Conservation (phyloP, 2,329 filamentous ascomycete genomes). For the Pseudovirgaria hyperparasitica region DNA sequence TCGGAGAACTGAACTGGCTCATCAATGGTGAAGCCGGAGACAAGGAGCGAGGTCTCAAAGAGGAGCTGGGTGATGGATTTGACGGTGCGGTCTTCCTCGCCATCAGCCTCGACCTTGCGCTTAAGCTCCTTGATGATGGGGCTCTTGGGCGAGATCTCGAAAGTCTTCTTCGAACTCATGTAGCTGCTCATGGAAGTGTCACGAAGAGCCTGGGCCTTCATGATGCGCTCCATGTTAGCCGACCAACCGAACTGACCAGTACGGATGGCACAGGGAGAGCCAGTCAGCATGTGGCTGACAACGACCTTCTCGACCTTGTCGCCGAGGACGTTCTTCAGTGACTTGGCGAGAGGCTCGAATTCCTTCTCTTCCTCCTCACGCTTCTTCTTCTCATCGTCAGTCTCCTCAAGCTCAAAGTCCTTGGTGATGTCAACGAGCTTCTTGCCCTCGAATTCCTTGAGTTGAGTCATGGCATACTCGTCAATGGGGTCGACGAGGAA, state of each 20-base stretch:
- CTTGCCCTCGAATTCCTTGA: slow-evolving; percentile 99
- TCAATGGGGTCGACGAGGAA: slow-evolving; percentile 99
- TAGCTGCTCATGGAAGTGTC: slow-evolving; percentile 99
- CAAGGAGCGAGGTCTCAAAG: slow-evolving; percentile 96
- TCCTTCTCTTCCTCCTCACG: slow-evolving; percentile 98
- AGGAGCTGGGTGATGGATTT: slow-evolving; percentile 98
- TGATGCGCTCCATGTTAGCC: slow-evolving; percentile 99
- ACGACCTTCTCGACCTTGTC: slow-evolving; percentile 99
- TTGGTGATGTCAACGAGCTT: slow-evolving; percentile 99
- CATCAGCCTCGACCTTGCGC: slow-evolving; percentile 96
- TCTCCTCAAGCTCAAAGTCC: slow-evolving; percentile 99
- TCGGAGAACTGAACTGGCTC: slow-evolving; percentile 96
- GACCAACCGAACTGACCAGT: slow-evolving; percentile 99
- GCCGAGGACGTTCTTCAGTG: slow-evolving; percentile 96
- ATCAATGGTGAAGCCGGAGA: slow-evolving; percentile 98
- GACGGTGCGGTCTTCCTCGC: slow-evolving; percentile 97
- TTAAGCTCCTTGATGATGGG: slow-evolving; percentile 97
- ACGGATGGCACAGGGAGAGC: slow-evolving; percentile 93
- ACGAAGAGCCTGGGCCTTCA: slow-evolving; percentile 99
- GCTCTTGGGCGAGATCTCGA: slow-evolving; percentile 99
- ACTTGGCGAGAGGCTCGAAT: slow-evolving; percentile 87
- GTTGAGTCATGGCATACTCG: slow-evolving; percentile 98
- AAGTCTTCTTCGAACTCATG: slow-evolving; percentile 99
- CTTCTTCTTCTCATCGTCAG: slow-evolving; percentile 94
- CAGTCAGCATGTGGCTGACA: slow-evolving; percentile 92